Evolutionary conservation across 345 rosid genomes (phyloP).

Genomic region (Acer saccharum): DNA sequence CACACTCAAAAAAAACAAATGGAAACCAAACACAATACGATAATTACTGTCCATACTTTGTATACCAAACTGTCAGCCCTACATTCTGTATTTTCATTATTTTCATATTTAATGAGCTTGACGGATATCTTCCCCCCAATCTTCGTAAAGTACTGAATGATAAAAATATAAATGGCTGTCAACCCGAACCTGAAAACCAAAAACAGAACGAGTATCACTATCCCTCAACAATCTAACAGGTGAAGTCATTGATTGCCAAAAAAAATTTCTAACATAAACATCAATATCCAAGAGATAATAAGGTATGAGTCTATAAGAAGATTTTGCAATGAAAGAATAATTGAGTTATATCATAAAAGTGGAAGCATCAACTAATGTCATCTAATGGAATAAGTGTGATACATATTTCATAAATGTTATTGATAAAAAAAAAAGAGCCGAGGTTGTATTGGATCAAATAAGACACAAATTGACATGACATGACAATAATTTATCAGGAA

Average conservation of each 20-base stretch:
- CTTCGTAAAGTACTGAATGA: conserved; percentile 78
- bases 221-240: background rate
- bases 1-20: background rate
- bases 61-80: conserved; percentile 88
- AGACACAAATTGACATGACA: background rate
- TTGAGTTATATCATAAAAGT: no score
- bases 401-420: background rate
- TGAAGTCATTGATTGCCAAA: no score
- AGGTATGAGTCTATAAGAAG: background rate
- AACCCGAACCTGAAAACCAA: conserved; percentile 67
- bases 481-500: no score
- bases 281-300: background rate
- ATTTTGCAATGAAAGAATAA: background rate
- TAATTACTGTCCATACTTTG: conserved; percentile 57
- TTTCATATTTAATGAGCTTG: conserved; percentile 76
- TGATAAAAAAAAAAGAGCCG: background rate
- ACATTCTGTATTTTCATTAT: conserved; percentile 66
- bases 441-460: background rate
- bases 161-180: conserved; percentile 80
- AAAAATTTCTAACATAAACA: no score
- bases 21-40: conserved; percentile 8
- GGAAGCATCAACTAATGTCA: background rate
- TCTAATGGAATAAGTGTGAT: background rate
- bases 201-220: conserved; percentile 22
- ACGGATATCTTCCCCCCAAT: conserved; percentile 82